phyloP scores from a whole-genome alignment of 495 filamentous ascomycete genomes.

The Halenospora varia region DNA sequence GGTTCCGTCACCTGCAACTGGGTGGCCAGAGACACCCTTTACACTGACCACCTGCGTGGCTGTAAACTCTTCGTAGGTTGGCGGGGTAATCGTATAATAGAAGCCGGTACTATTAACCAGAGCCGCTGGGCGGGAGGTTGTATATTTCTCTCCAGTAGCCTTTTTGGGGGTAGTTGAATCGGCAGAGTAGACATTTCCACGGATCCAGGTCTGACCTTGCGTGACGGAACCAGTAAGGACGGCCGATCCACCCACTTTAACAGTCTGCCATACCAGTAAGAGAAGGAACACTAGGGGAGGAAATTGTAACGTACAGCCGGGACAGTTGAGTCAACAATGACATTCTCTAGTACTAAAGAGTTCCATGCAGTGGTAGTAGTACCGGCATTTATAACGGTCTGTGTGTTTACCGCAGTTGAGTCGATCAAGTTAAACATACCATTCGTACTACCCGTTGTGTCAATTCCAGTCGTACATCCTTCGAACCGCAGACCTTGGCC shows the following conservation, averaged over 20 bases:
- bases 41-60: slow-evolving; percentile 26
- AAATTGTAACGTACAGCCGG: neutral
- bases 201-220: neutral
- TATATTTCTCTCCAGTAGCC: neutral
- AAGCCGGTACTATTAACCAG: neutral
- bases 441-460: neutral
- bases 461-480: neutral
- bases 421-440: neutral
- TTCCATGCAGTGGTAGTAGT: neutral
- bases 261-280: neutral
- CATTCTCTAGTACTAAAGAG: neutral
- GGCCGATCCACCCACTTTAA: neutral
- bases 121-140: neutral
- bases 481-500: neutral
- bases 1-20: neutral
- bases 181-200: neutral
- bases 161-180: neutral
- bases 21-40: slow-evolving; percentile 5
- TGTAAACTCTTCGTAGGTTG: slow-evolving; percentile 41
- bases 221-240: neutral
- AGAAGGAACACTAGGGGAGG: neutral
- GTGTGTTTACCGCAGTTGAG: neutral
- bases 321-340: neutral
- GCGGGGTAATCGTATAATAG: slow-evolving; percentile 32
- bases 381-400: neutral